Percentiles rank a stretch among this genome's conserved stretches.
phyloP scores from a whole-genome alignment of 257 asterid species.

The Oldenlandia corymbosa region DNA sequence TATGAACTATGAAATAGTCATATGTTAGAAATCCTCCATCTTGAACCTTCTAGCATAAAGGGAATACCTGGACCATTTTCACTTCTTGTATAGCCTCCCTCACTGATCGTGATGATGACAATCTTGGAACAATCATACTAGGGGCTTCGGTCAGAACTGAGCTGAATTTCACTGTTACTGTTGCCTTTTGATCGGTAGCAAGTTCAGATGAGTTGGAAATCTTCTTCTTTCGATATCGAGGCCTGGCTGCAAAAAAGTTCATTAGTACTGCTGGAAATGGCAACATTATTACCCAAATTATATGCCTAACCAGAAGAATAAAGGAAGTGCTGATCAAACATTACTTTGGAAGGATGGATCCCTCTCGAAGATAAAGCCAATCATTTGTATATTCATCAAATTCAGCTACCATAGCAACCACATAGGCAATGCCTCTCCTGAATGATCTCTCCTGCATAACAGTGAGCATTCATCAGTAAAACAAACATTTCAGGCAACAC shows the following conservation, averaged over 20 bases:
- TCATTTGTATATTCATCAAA: constrained; percentile 95
- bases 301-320: background rate
- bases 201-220: constrained; percentile 42
- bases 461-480: background rate
- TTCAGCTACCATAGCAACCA: constrained; percentile 90
- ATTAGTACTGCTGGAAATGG: constrained; percentile 13
- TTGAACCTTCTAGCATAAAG: too few relatives aligned
- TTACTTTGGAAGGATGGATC: constrained; percentile 91
- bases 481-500: background rate
- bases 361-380: constrained; percentile 93
- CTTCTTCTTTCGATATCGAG: constrained; percentile 59
- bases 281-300: too few relatives aligned
- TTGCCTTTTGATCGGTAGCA: constrained; percentile 37
- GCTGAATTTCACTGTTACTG: constrained; percentile 37
- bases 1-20: too few relatives aligned
- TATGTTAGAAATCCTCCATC: too few relatives aligned
- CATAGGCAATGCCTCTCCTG: constrained; percentile 66
- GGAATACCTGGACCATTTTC: constrained; percentile 83
- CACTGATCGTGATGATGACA: constrained; percentile 81
- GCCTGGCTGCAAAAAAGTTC: constrained; percentile 45
- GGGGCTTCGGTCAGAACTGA: constrained; percentile 50
- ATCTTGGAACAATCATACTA: constrained; percentile 52
- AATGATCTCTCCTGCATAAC: constrained; percentile 78
- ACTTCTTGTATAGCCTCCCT: constrained; percentile 85
- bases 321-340: background rate